A percentile compares a stretch with the other conserved stretches of the same genome.
phyloP scores from a whole-genome alignment of 2,329 filamentous ascomycete genomes.

The Fusarium sp. region DNA sequence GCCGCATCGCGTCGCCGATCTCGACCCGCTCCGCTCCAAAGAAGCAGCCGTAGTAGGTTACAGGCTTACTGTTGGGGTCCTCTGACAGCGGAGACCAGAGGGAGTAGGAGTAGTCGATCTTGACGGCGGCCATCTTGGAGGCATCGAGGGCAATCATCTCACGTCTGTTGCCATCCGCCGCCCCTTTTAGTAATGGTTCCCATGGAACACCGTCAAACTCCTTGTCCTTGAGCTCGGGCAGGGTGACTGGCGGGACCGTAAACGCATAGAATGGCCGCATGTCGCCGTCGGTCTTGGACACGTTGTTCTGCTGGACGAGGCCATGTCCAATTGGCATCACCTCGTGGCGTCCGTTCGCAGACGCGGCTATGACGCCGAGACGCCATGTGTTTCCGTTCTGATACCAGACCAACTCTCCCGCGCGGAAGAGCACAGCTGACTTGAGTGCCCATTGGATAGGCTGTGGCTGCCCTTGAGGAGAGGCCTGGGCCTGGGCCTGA shows the following conservation, averaged over 20 bases:
- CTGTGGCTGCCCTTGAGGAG: constrained; percentile 33
- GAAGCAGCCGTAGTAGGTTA: constrained; percentile 61
- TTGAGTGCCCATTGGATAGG: constrained; percentile 49
- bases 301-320: constrained; percentile 52
- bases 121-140: constrained; percentile 63
- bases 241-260: constrained; percentile 58
- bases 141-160: constrained; percentile 61
- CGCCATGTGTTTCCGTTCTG: constrained; percentile 61
- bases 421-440: constrained; percentile 56
- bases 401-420: constrained; percentile 65
- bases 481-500: constrained; percentile 24
- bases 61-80: constrained; percentile 48
- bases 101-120: constrained; percentile 62
- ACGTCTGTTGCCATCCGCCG: constrained; percentile 51
- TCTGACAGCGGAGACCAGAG: constrained; percentile 56
- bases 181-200: constrained; percentile 51
- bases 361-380: constrained; percentile 57
- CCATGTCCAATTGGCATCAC: constrained; percentile 57
- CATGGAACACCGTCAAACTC: constrained; percentile 58
- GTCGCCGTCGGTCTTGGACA: constrained; percentile 54
- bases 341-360: constrained; percentile 48
- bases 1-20: constrained; percentile 61
- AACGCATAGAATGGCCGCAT: constrained; percentile 65
- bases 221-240: constrained; percentile 54
- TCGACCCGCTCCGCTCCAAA: constrained; percentile 64